phyloP scores from a whole-genome alignment of 2,329 filamentous ascomycete genomes.

The Xylariaceae sp. region DNA sequence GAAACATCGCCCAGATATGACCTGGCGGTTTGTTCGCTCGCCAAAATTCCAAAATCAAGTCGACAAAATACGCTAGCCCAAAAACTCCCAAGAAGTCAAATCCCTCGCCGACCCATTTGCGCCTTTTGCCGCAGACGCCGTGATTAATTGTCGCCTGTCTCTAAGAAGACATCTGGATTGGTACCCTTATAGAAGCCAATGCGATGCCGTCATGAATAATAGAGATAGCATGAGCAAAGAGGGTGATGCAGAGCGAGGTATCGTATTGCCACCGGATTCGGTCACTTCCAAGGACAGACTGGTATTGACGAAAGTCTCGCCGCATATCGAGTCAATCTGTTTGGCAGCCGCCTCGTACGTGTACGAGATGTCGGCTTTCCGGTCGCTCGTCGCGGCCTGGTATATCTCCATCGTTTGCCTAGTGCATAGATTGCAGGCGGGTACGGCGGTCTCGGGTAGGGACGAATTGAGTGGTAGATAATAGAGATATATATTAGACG shows the following conservation, averaged over 20 bases:
- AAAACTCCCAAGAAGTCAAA: too few relatives aligned
- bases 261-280: slow-evolving; percentile 18
- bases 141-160: too few relatives aligned
- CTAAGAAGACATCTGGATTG: too few relatives aligned
- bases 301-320: slow-evolving; percentile 55
- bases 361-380: slow-evolving; percentile 61
- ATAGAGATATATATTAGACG: slow-evolving; percentile 78
- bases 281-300: slow-evolving; percentile 35
- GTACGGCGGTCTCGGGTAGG: slow-evolving; percentile 64
- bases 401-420: slow-evolving; percentile 80
- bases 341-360: slow-evolving; percentile 71
- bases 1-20: too few relatives aligned
- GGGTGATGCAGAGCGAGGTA: slow-evolving; percentile 18
- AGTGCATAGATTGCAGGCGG: slow-evolving; percentile 74
- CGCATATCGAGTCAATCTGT: slow-evolving; percentile 68
- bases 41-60: too few relatives aligned
- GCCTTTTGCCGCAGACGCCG: too few relatives aligned
- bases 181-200: too few relatives aligned
- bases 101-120: too few relatives aligned
- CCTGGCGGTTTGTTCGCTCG: too few relatives aligned
- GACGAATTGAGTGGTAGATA: slow-evolving; percentile 75
- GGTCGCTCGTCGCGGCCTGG: slow-evolving; percentile 64
- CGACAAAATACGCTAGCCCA: too few relatives aligned
- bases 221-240: slow-evolving; percentile 23
- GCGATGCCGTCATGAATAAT: slow-evolving; percentile 13